phyloP scores from a whole-genome alignment of 371 early-diverging fungal species.

The Chytridiales sp. region DNA sequence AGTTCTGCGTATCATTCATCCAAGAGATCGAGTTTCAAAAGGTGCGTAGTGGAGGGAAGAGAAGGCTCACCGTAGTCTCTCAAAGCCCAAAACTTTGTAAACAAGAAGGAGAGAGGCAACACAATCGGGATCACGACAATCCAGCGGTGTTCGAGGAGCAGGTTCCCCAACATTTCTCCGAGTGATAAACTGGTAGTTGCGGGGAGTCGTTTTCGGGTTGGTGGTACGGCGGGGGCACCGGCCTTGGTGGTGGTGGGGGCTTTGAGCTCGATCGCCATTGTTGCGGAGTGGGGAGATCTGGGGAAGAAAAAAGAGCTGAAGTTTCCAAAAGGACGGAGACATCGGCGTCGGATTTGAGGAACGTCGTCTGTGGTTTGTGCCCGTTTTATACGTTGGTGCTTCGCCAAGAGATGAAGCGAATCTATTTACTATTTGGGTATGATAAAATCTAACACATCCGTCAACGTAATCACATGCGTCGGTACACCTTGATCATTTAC shows the following conservation, averaged over 20 bases:
- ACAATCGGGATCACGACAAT: constrained; percentile 30
- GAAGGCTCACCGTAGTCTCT: constrained; percentile 29
- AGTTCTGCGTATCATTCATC: too few relatives aligned
- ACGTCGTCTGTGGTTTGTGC: too few relatives aligned
- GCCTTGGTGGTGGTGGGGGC: not conserved
- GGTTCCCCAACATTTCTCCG: constrained; percentile 21
- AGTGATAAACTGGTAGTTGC: not conserved
- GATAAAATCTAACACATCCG: constrained; percentile 9
- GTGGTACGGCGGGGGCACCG: constrained; percentile 9
- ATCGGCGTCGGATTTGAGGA: too few relatives aligned
- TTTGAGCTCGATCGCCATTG: too few relatives aligned
- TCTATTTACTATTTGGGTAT: too few relatives aligned
- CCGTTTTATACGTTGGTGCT: too few relatives aligned
- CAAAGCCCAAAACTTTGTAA: constrained; percentile 40
- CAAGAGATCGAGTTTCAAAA: too few relatives aligned
- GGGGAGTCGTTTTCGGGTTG: constrained; percentile 7
- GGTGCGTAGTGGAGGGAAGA: too few relatives aligned
- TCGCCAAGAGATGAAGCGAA: too few relatives aligned
- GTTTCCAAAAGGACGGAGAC: too few relatives aligned
- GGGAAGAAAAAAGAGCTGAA: too few relatives aligned
- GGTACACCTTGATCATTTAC: constrained; percentile 13
- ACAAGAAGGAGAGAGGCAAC: constrained; percentile 37
- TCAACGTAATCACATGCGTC: constrained; percentile 20
- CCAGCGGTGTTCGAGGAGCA: constrained; percentile 30
- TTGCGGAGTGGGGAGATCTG: too few relatives aligned